These are phyloP conservation scores for Coprinopsis sp. DNA, from an alignment of 768 basidiomycete genomes.

Conservation along the genomic window DNA sequence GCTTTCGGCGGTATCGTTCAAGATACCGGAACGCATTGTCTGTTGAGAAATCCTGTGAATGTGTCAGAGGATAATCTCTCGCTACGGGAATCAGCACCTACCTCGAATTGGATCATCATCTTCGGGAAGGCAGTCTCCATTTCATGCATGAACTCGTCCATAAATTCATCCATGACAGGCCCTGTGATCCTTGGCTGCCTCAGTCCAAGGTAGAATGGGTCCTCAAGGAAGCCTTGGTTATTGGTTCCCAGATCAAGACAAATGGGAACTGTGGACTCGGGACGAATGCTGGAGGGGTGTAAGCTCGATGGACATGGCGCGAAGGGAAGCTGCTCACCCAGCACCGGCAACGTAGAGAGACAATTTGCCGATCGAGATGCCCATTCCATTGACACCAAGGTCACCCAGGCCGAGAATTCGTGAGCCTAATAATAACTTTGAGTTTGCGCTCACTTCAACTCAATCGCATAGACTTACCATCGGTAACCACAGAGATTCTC, in stretches of 20 bases:
- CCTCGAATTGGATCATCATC: conserved; percentile 83
- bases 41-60: conserved; percentile 76
- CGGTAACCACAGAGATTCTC: conserved; percentile 90
- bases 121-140: conserved; percentile 73
- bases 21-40: conserved; percentile 89
- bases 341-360: conserved; percentile 88
- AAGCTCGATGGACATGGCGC: neutral
- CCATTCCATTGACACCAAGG: conserved; percentile 80
- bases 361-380: conserved; percentile 89
- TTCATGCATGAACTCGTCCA: conserved; percentile 91
- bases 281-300: conserved; percentile 53
- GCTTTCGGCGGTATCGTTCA: conserved; percentile 66
- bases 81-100: conserved; percentile 19
- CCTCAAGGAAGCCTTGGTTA: conserved; percentile 70
- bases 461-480: conserved; percentile 42
- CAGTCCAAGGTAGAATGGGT: conserved; percentile 87
- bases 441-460: conserved; percentile 17
- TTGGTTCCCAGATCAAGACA: conserved; percentile 89
- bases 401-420: conserved; percentile 88
- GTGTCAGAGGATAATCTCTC: neutral
- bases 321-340: conserved; percentile 46
- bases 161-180: conserved; percentile 69
- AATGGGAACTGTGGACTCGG: conserved; percentile 76
- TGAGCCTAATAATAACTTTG: conserved; percentile 45
- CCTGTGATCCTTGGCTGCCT: conserved; percentile 64